These are phyloP conservation scores for Alternaria gaisen DNA, from an alignment of 2,329 filamentous ascomycete genomes.

Conservation along the genomic window DNA sequence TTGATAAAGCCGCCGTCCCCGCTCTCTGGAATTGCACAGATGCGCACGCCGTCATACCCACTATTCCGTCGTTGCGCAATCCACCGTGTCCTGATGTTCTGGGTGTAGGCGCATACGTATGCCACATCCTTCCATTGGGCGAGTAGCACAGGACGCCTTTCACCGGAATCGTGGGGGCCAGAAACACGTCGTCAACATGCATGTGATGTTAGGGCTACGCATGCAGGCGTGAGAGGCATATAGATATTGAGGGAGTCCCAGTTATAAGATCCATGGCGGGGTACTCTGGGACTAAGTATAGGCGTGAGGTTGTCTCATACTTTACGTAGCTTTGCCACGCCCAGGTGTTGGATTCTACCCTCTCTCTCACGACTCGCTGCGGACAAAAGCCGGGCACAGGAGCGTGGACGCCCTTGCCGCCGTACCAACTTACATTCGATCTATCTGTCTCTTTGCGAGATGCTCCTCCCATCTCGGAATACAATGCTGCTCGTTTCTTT, in stretches of 20 bases:
- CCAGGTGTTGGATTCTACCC: neutral
- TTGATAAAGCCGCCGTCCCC: constrained; percentile 23
- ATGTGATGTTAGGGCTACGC: constrained; percentile 13
- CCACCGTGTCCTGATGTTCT: constrained; percentile 17
- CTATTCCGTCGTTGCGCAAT: constrained; percentile 9
- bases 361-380: neutral
- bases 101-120: constrained; percentile 20
- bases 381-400: neutral
- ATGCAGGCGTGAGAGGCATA: constrained; percentile 4
- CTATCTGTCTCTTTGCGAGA: neutral
- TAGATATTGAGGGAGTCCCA: constrained; percentile 12
- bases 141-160: constrained; percentile 11
- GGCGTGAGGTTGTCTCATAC: neutral
- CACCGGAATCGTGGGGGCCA: constrained; percentile 34
- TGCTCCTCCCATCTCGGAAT: neutral
- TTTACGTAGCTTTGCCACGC: neutral
- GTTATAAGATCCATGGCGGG: neutral
- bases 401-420: neutral
- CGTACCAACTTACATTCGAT: neutral
- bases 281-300: constrained; percentile 3
- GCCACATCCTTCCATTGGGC: constrained; percentile 16
- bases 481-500: neutral
- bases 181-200: constrained; percentile 21
- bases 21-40: constrained; percentile 16
- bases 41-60: constrained; percentile 20